Conservation (phyloP, 75 land plant genomes). For the Cryptomeria japonica region DNA sequence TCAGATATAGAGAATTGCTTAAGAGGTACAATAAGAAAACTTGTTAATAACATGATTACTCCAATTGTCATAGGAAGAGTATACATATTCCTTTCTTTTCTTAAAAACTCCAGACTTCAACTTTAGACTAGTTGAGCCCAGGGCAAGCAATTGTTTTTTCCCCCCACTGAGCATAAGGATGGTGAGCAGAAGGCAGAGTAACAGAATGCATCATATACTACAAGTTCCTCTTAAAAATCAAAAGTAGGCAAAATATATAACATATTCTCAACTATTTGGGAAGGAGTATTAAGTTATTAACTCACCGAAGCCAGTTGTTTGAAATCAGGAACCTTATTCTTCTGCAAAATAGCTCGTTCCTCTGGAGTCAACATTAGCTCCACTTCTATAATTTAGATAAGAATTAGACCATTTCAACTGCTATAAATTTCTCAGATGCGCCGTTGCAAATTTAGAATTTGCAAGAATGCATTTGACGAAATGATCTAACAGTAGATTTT, state of each 20-base stretch:
- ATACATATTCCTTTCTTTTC: not conserved
- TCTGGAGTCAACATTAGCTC: conserved; percentile 52
- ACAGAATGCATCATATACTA: not conserved
- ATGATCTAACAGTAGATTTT: not conserved
- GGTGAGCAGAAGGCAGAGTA: not conserved
- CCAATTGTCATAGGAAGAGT: not conserved
- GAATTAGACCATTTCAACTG: not conserved
- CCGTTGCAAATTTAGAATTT: not conserved
- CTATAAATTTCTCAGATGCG: not conserved
- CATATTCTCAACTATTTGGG: not conserved
- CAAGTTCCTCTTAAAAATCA: not conserved
- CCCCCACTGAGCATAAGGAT: no score
- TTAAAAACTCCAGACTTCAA: not conserved
- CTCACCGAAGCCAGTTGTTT: conserved; percentile 54
- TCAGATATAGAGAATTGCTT: not conserved
- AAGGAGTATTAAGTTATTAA: not conserved
- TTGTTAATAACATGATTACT: not conserved
- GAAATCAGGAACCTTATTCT: conserved; percentile 41
- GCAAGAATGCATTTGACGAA: not conserved
- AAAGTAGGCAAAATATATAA: not conserved
- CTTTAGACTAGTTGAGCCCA: not conserved
- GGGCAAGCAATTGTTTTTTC: not conserved
- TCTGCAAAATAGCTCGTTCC: conserved; percentile 49
- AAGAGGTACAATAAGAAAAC: not conserved
- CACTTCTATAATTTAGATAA: conserved; percentile 44